These are phyloP conservation scores for Penicillium concentricum DNA, from an alignment of 2,329 filamentous ascomycete species.

Conservation along the genomic window DNA sequence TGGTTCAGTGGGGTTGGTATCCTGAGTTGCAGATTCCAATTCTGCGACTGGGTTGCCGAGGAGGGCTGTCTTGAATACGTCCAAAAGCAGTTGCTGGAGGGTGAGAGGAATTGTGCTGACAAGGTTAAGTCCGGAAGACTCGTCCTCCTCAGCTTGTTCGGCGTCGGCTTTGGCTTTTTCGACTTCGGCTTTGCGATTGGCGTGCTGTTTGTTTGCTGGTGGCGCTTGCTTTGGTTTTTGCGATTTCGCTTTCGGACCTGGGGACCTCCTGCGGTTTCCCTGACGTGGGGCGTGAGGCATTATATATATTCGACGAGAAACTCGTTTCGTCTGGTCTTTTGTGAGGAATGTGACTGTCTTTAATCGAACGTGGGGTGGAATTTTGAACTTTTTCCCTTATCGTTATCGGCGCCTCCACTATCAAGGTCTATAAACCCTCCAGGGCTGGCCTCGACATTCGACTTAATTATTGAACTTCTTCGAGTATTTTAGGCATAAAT, in stretches of 20 bases:
- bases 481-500: background rate
- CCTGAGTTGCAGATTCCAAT: background rate
- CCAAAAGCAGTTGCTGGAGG: constrained; percentile 68
- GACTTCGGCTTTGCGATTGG: constrained; percentile 7
- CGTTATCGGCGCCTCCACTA: constrained; percentile 8
- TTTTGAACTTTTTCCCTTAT: constrained; percentile 11
- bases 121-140: constrained; percentile 21
- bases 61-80: constrained; percentile 71
- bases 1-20: background rate
- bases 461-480: background rate
- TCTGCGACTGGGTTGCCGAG: constrained; percentile 28
- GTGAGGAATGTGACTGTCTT: background rate
- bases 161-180: constrained; percentile 8
- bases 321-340: background rate
- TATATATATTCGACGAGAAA: background rate
- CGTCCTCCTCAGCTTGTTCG: background rate
- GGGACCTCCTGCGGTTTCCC: constrained; percentile 11
- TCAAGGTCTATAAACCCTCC: background rate
- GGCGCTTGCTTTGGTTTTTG: constrained; percentile 8
- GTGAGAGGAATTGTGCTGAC: constrained; percentile 46
- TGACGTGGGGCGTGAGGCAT: constrained; percentile 9
- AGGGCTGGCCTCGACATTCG: too few relatives aligned
- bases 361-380: constrained; percentile 2
- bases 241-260: constrained; percentile 1
- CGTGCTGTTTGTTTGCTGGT: constrained; percentile 11